Evolutionary conservation across 192 early-diverging fungal genomes (phyloP), one percentile per base, ranked within the genome.

Genomic region (Umbelopsis isabellina): DNA sequence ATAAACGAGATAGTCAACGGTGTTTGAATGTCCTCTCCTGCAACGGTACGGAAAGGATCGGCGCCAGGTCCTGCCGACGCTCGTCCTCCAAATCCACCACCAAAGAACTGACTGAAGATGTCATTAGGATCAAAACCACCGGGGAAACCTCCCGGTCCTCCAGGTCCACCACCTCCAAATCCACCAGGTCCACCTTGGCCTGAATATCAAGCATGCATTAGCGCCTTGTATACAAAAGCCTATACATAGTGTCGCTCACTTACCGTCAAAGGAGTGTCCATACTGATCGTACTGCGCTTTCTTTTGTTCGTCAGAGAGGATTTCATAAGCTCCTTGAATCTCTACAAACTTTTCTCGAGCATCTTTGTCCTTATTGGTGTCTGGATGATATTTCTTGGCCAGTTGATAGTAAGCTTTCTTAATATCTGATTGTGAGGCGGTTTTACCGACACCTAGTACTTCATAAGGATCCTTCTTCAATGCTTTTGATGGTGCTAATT

Each of bases 331-430:
- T 72, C 96, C 92, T 75, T 99, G 96, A 72, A 99, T 92, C 81
- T 99, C 93, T 11, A 97, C 83, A 83, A 99, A 99, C 83, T 94
- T 95, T 77, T 99, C 97, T 69, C 96, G 93, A 33, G 97, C 93
- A 9, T 84, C 85, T 37, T 90, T 81, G 37, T 91, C 92, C 75
- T 98, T 97, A 89, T 96, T 98, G 18, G 97, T 97, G 72, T 99
- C 97, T 1, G 97, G 97, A 76, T 99, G 97, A 82, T 91, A 98
- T 79, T 98, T 88, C 78, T 98, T 97, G 22, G 97, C 97, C 64
- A 98, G 86, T 88, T 93, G 79, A 81, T 99, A 99, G 84, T 99
- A 99, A 12, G 95, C 93, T 82, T 97, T 95, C 78, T 99, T 99
- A 79, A 99, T 97, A 55, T 99, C 96, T 37, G 80, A 68, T 46